These are phyloP conservation scores for Wickerhamomyces xylosicus DNA, from an alignment of 805 yeast genomes.

Conservation along the genomic window DNA sequence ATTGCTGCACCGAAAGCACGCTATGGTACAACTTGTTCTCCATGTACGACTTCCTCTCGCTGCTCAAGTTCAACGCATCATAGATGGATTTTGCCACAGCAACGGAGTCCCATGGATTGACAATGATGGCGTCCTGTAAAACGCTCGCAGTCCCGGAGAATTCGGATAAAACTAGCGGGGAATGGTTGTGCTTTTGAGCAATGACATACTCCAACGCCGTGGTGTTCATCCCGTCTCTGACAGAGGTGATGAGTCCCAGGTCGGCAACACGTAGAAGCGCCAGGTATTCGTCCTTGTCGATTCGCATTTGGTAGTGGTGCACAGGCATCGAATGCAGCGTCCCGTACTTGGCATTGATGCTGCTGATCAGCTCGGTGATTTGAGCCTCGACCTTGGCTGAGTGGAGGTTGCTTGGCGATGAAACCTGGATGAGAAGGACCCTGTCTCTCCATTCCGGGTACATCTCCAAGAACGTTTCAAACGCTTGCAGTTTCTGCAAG, in stretches of 20 bases:
- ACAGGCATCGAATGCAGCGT: slow-evolving; percentile 77
- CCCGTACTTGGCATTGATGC: slow-evolving; percentile 81
- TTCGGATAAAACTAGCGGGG: slow-evolving; percentile 83
- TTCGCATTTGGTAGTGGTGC: slow-evolving; percentile 84
- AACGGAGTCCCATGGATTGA: slow-evolving; percentile 95
- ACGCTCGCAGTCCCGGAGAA: slow-evolving; percentile 83
- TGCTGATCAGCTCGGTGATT: slow-evolving; percentile 72
- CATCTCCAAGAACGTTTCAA: slow-evolving; percentile 77
- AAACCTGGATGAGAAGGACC: slow-evolving; percentile 86
- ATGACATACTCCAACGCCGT: slow-evolving; percentile 89
- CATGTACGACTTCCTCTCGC: slow-evolving; percentile 31
- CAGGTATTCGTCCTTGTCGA: slow-evolving; percentile 79
- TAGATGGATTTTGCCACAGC: slow-evolving; percentile 83
- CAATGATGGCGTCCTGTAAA: slow-evolving; percentile 62
- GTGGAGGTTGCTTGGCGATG: slow-evolving; percentile 49
- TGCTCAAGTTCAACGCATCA: slow-evolving; percentile 48
- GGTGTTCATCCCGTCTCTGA: slow-evolving; percentile 95
- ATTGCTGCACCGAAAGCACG: slow-evolving; percentile 69
- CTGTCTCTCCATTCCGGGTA: slow-evolving; percentile 87
- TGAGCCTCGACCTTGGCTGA: slow-evolving; percentile 63
- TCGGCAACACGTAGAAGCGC: slow-evolving; percentile 88
- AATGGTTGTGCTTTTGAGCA: slow-evolving; percentile 62
- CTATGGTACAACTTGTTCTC: slow-evolving; percentile 49
- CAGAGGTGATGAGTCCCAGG: slow-evolving; percentile 77
- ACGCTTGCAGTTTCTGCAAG: slow-evolving; percentile 85